Conservation (phyloP, 805 yeast genomes). For the Ogataea nakhonphanomensis region DNA sequence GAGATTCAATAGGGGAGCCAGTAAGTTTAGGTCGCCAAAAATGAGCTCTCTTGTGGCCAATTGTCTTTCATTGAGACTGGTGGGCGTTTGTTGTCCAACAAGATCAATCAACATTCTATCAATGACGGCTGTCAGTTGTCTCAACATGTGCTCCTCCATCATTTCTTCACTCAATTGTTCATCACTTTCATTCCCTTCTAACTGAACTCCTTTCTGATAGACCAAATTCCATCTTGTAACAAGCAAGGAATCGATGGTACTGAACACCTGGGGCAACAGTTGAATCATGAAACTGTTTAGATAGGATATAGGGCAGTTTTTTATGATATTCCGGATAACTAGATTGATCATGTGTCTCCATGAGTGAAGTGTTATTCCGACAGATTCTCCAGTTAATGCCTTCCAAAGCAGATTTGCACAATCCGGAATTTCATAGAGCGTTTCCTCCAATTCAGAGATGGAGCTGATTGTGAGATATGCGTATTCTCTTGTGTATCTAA, state of each 20-base stretch:
- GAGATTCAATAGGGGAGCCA: constrained; percentile 75
- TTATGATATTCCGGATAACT: constrained; percentile 79
- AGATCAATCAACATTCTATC: constrained; percentile 84
- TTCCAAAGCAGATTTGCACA: constrained; percentile 75
- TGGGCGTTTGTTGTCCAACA: constrained; percentile 68
- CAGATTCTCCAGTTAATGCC: constrained; percentile 79
- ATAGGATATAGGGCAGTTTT: constrained; percentile 77
- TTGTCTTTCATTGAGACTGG: constrained; percentile 53
- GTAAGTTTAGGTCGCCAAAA: constrained; percentile 56
- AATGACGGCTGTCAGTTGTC: constrained; percentile 91
- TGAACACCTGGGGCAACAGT: constrained; percentile 72
- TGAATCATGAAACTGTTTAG: constrained; percentile 69
- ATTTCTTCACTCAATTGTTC: constrained; percentile 92
- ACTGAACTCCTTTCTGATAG: constrained; percentile 52
- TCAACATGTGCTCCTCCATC: constrained; percentile 92
- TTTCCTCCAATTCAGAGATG: constrained; percentile 83
- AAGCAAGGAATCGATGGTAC: constrained; percentile 69
- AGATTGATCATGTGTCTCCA: constrained; percentile 97
- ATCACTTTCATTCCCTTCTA: constrained; percentile 58
- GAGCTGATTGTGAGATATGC: constrained; percentile 89
- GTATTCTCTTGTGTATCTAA: constrained; percentile 93
- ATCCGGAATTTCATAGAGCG: constrained; percentile 81
- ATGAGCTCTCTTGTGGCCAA: constrained; percentile 63
- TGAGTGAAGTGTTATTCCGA: constrained; percentile 88
- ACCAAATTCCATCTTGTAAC: constrained; percentile 74